These are phyloP conservation scores for Penicillium atrosanguineum DNA, from an alignment of 495 filamentous ascomycete genomes.

Conservation along the genomic window DNA sequence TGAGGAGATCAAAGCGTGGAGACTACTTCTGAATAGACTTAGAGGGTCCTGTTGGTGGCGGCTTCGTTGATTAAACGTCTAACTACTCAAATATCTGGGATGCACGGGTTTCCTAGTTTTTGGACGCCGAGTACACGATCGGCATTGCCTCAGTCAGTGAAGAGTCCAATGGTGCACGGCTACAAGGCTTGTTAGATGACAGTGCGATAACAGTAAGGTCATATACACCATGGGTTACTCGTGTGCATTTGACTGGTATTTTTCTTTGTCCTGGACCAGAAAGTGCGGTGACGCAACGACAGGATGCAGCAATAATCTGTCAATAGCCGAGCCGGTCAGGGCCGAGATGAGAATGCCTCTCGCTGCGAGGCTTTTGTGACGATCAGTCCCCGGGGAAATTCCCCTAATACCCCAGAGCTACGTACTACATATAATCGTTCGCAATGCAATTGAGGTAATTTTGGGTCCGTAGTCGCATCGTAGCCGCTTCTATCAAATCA, in stretches of 20 bases:
- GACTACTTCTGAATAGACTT: not conserved
- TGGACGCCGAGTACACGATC: slow-evolving; percentile 9
- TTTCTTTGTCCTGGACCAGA: slow-evolving; percentile 7
- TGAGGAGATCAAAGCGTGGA: not conserved
- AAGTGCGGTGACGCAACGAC: not conserved
- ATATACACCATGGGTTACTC: slow-evolving; percentile 13
- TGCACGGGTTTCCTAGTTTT: not conserved
- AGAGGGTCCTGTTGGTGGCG: slow-evolving; percentile 1
- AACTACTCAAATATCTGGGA: not conserved
- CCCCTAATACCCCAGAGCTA: not conserved
- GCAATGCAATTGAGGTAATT: not conserved
- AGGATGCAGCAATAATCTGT: not conserved
- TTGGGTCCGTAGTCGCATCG: not conserved
- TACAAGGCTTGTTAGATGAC: not conserved
- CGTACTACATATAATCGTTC: not conserved
- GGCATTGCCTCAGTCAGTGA: slow-evolving; percentile 1
- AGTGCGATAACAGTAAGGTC: not conserved
- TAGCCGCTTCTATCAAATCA: not conserved
- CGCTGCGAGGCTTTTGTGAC: not conserved
- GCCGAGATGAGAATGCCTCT: not conserved
- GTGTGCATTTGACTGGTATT: not conserved
- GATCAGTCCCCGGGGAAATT: not conserved
- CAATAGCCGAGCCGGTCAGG: not conserved
- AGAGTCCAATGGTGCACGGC: not conserved
- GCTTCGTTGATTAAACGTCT: not conserved